These are phyloP conservation scores for Coniferiporia weirii DNA, from an alignment of 1,284 basidiomycete genomes.

Conservation along the genomic window DNA sequence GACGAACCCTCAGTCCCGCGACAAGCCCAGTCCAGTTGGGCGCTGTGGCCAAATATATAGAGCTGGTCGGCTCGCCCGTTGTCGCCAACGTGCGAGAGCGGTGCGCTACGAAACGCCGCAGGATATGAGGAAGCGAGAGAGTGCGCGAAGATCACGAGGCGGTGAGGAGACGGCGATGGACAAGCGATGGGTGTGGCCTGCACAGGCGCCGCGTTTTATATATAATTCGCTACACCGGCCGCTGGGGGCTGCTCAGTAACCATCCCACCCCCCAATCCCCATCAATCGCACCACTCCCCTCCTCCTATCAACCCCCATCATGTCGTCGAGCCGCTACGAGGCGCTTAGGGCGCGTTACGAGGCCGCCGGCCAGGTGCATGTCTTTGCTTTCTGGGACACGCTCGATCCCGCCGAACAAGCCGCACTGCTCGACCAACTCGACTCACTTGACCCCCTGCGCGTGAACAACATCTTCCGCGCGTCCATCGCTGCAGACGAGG, in stretches of 20 bases:
- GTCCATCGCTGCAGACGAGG: slow-evolving; percentile 68
- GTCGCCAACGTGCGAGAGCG: no score
- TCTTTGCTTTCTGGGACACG: slow-evolving; percentile 82
- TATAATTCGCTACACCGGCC: background rate
- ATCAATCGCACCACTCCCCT: background rate
- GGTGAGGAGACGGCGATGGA: background rate
- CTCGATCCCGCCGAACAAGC: slow-evolving; percentile 65
- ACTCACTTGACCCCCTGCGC: slow-evolving; percentile 80
- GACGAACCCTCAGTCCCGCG: no score
- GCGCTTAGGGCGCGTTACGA: slow-evolving; percentile 49
- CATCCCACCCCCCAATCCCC: background rate
- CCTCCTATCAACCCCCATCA: background rate
- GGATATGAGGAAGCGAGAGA: no score
- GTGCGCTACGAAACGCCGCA: no score
- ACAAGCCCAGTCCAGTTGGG: no score
- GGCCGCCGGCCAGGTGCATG: slow-evolving; percentile 81
- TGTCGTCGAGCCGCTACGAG: slow-evolving; percentile 16
- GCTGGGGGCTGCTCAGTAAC: background rate
- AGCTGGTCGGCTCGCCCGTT: no score
- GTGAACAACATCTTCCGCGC: slow-evolving; percentile 86
- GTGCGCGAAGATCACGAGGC: background rate
- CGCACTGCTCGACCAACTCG: slow-evolving; percentile 70
- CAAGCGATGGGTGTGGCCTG: background rate
- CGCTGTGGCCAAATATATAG: no score
- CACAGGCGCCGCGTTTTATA: background rate